These are phyloP conservation scores for Ascomycota sp. DNA, from an alignment of 2,329 filamentous ascomycete genomes.

Conservation along the genomic window DNA sequence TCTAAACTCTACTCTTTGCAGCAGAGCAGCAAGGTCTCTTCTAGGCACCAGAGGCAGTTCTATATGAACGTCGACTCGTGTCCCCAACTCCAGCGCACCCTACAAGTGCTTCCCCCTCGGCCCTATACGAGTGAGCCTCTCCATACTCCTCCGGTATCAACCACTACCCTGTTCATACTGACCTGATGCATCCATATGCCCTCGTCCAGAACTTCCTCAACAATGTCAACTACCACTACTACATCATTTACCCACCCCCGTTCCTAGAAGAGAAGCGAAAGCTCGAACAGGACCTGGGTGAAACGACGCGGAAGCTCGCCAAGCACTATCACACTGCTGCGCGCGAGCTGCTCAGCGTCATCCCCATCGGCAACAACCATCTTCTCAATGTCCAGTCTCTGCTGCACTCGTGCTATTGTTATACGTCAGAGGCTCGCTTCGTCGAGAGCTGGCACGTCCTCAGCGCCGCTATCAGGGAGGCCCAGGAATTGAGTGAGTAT, in stretches of 20 bases:
- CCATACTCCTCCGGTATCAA: not conserved
- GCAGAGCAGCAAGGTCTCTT: slow-evolving; percentile 4
- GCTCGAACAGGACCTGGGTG: slow-evolving; percentile 12
- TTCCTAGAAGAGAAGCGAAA: slow-evolving; percentile 15
- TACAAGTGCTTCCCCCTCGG: slow-evolving; percentile 12
- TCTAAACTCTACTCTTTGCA: not conserved
- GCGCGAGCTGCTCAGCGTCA: slow-evolving; percentile 11
- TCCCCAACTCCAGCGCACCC: slow-evolving; percentile 11
- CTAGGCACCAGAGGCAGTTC: slow-evolving; percentile 6
- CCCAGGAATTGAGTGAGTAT: slow-evolving; percentile 13
- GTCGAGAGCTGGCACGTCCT: slow-evolving; percentile 18
- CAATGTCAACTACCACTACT: slow-evolving; percentile 18
- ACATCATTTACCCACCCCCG: slow-evolving; percentile 15
- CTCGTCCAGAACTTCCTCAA: slow-evolving; percentile 17
- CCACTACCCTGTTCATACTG: not conserved
- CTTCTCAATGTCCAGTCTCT: slow-evolving; percentile 14
- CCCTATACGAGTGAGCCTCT: slow-evolving; percentile 13
- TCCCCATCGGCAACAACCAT: slow-evolving; percentile 13
- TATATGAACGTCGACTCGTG: slow-evolving; percentile 5
- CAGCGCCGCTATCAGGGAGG: slow-evolving; percentile 14
- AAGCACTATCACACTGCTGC: slow-evolving; percentile 14
- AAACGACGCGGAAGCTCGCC: slow-evolving; percentile 9
- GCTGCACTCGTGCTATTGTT: slow-evolving; percentile 18
- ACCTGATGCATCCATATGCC: slow-evolving; percentile 8
- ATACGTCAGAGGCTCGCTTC: slow-evolving; percentile 15